Evolutionary conservation across 164 flowering plant species (phyloP).

Genomic region (Aristolochia contorta): DNA sequence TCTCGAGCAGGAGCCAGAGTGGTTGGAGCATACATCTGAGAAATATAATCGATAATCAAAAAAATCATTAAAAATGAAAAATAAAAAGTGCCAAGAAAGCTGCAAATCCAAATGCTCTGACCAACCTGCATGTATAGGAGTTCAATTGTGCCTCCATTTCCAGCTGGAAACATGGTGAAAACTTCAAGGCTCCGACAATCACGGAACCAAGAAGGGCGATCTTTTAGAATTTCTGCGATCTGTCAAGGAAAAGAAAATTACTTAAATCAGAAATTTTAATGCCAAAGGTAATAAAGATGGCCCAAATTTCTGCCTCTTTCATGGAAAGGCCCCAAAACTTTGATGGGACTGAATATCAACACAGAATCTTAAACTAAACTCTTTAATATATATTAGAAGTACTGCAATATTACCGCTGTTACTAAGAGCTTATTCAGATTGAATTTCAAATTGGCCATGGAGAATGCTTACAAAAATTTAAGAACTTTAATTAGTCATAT

Average conservation of each 20-base stretch:
- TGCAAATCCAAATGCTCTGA: not conserved
- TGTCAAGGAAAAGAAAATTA: conserved; percentile 15
- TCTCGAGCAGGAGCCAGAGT: conserved; percentile 91
- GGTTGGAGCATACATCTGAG: conserved; percentile 86
- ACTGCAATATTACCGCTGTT: no score
- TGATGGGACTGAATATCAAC: not conserved
- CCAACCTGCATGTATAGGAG: conserved; percentile 80
- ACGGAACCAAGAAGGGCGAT: conserved; percentile 94
- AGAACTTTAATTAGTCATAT: not conserved
- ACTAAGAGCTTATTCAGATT: no score
- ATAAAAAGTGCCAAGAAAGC: not conserved
- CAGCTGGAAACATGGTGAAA: conserved; percentile 74
- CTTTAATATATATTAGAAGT: not conserved
- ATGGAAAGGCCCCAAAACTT: not conserved
- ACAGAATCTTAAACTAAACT: not conserved
- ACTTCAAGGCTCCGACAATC: conserved; percentile 94
- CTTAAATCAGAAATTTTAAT: not conserved
- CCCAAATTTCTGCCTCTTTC: not conserved
- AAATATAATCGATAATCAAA: not conserved
- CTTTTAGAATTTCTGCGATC: conserved; percentile 96
- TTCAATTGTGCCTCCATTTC: conserved; percentile 88
- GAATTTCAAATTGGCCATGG: no score
- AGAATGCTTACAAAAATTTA: no score
- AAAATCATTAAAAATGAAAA: not conserved
- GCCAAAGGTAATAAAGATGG: not conserved